Evolutionary conservation across 129 eudicot species (phyloP).

Genomic region (Artemisia annua): DNA sequence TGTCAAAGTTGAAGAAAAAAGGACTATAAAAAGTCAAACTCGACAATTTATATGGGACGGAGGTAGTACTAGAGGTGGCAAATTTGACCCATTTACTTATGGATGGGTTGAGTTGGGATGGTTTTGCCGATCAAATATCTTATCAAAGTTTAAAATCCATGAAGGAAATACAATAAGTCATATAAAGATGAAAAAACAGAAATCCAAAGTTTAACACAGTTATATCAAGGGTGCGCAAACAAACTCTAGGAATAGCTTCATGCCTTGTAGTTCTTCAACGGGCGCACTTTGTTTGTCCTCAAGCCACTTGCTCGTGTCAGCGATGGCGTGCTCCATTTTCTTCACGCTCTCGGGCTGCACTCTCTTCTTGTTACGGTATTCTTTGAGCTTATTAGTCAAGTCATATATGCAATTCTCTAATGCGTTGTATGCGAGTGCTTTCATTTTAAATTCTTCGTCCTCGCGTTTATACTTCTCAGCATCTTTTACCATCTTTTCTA

Average conservation of each 20-base stretch:
- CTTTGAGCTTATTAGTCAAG: not conserved
- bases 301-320: not conserved
- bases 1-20: too few species aligned
- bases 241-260: not conserved
- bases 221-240: not conserved
- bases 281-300: not conserved
- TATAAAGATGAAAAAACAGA: not conserved
- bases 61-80: too few species aligned
- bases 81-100: too few species aligned
- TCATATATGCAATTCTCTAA: not conserved
- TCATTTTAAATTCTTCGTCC: not conserved
- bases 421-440: conserved; percentile 5
- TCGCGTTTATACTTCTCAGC: not conserved
- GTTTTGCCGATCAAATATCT: not conserved
- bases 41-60: too few species aligned
- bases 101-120: too few species aligned
- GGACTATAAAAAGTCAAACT: too few species aligned
- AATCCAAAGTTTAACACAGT: not conserved
- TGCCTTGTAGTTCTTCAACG: not conserved
- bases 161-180: not conserved
- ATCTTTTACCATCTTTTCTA: not conserved
- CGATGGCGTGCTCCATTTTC: not conserved
- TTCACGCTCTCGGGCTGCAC: not conserved
- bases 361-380: not conserved
- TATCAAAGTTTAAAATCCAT: not conserved